Evolutionary conservation across 805 yeast species (phyloP).

Genomic region (Scheffersomyces amazonensis): DNA sequence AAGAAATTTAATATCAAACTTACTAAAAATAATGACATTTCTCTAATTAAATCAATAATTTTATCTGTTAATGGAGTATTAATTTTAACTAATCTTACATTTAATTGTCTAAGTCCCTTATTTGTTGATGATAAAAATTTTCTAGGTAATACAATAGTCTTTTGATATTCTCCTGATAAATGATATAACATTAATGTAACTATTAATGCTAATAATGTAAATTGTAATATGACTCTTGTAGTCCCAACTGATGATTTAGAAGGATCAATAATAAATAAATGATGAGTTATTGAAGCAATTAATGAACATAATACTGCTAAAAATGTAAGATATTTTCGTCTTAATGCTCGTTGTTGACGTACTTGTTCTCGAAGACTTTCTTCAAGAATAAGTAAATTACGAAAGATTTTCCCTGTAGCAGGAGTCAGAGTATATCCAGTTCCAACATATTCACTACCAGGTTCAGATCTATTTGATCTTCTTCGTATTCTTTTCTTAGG

Average conservation of each 20-base stretch:
- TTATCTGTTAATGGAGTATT: slow-evolving; percentile 32
- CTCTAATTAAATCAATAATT: slow-evolving; percentile 34
- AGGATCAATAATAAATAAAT: slow-evolving; percentile 28
- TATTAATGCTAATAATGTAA: slow-evolving; percentile 56
- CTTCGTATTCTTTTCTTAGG: slow-evolving; percentile 22
- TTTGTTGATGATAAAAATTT: slow-evolving; percentile 79
- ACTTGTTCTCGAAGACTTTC: slow-evolving; percentile 83
- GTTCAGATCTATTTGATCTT: slow-evolving; percentile 15
- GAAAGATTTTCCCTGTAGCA: slow-evolving; percentile 69
- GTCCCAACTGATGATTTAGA: slow-evolving; percentile 22
- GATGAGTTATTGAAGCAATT: slow-evolving; percentile 39
- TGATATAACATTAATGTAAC: slow-evolving; percentile 77
- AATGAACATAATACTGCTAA: slow-evolving; percentile 36
- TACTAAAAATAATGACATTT: slow-evolving; percentile 28
- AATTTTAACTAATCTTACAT: slow-evolving; percentile 71
- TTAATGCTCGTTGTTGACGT: slow-evolving; percentile 61
- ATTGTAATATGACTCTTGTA: slow-evolving; percentile 42
- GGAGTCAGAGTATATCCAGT: slow-evolving; percentile 33
- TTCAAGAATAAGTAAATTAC: slow-evolving; percentile 80
- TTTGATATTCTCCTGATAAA: slow-evolving; percentile 83
- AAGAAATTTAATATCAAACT: slow-evolving; percentile 25
- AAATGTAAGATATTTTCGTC: slow-evolving; percentile 62
- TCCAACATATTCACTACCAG: slow-evolving; percentile 11
- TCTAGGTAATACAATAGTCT: slow-evolving; percentile 81
- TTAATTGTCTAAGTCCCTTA: slow-evolving; percentile 82